Conservation (phyloP, 1,139 yeast species). For the Debaryomyces sp. region DNA sequence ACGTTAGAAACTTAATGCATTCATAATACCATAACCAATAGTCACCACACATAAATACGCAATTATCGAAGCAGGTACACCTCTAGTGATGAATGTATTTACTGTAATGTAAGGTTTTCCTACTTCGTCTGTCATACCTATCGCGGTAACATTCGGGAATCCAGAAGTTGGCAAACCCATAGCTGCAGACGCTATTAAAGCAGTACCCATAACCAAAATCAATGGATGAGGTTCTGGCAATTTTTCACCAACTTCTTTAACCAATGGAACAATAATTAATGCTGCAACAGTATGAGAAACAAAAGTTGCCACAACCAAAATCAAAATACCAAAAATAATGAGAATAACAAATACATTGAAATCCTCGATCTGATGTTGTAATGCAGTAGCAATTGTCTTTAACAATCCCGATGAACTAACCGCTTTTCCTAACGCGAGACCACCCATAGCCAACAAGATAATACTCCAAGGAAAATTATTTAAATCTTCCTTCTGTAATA, state of each 20-base stretch:
- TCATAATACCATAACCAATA: conserved; percentile 80
- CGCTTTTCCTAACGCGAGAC: conserved; percentile 89
- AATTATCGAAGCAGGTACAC: conserved; percentile 81
- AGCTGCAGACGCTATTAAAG: conserved; percentile 85
- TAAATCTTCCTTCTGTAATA: conserved; percentile 81
- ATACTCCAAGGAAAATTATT: conserved; percentile 95
- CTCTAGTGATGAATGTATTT: conserved; percentile 79
- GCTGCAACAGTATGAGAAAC: conserved; percentile 97
- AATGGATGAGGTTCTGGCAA: conserved; percentile 73
- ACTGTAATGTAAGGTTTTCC: conserved; percentile 87
- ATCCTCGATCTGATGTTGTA: conserved; percentile 62
- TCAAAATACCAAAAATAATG: conserved; percentile 75
- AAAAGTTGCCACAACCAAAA: conserved; percentile 85
- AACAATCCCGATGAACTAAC: conserved; percentile 86
- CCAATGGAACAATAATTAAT: conserved; percentile 82
- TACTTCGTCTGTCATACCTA: conserved; percentile 86
- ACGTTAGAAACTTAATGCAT: conserved; percentile 47
- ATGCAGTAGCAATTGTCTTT: conserved; percentile 70
- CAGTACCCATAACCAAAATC: conserved; percentile 79
- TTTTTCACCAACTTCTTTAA: conserved; percentile 80
- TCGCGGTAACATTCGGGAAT: conserved; percentile 95
- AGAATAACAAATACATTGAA: conserved; percentile 70
- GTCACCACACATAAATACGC: conserved; percentile 71
- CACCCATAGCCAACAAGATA: conserved; percentile 94
- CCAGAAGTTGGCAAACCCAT: conserved; percentile 98